A percentile compares a stretch with the other conserved stretches of the same genome.
Conservation (phyloP, 805 yeast genomes). For the Saturnispora saitoi region DNA sequence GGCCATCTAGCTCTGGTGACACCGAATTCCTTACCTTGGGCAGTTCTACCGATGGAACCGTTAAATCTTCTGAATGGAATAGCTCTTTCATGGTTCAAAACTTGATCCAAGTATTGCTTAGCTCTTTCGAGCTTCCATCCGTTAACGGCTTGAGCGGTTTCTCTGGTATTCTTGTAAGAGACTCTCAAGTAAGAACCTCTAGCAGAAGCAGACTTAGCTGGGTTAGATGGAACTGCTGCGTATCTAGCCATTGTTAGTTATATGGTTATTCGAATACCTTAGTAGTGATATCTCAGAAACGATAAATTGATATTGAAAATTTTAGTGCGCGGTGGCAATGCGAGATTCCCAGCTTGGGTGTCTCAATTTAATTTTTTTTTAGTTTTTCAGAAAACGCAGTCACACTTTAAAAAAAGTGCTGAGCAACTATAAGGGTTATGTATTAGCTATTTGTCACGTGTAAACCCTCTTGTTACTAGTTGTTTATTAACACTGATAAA, state of each 20-base stretch:
- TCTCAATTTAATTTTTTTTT: not conserved
- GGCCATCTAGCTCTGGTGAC: conserved; percentile 99
- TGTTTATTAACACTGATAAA: not conserved
- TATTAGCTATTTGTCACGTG: not conserved
- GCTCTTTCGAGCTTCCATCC: conserved; percentile 98
- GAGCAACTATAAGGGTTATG: conserved; percentile 1
- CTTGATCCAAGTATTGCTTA: conserved; percentile 91
- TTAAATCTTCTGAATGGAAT: conserved; percentile 98
- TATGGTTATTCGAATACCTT: conserved; percentile 3
- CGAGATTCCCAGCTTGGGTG: not conserved
- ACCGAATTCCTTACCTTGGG: conserved; percentile 99
- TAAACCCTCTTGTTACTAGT: not conserved
- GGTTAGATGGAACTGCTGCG: conserved; percentile 99
- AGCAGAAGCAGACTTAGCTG: conserved; percentile 98
- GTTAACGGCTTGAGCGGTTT: conserved; percentile 95
- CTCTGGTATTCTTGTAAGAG: conserved; percentile 99
- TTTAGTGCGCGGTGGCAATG: not conserved
- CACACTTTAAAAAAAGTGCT: not conserved
- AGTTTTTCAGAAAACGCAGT: conserved; percentile 2
- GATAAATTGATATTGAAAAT: conserved; percentile 5
- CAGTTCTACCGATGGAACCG: conserved; percentile 96
- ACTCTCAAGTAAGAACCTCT: conserved; percentile 99
- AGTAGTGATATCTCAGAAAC: not conserved
- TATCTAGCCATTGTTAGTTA: conserved; percentile 81
- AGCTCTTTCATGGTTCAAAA: conserved; percentile 97